Evolutionary conservation across 768 basidiomycete genomes (phyloP).

Genomic region (Leccinum olivaceopallidum): DNA sequence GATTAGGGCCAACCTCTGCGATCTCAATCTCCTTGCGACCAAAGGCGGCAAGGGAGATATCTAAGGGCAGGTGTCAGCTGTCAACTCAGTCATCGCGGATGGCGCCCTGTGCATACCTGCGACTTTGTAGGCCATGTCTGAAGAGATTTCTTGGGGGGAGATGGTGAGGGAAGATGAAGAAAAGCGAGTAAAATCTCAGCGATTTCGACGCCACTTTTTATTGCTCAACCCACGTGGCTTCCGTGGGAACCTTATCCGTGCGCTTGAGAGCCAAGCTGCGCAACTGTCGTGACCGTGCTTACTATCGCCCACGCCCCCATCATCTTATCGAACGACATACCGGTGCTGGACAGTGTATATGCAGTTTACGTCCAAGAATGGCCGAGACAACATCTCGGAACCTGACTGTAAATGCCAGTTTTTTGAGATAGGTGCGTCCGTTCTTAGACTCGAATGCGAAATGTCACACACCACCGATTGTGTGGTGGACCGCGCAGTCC

Average conservation of each 20-base stretch:
- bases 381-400: background rate
- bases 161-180: conserved; percentile 30
- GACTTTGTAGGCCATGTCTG: conserved; percentile 83
- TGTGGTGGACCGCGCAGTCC: conserved; percentile 36
- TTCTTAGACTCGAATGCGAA: background rate
- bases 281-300: background rate
- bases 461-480: conserved; percentile 8
- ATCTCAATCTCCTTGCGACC: conserved; percentile 99
- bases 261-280: conserved; percentile 15
- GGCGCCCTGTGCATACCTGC: conserved; percentile 53
- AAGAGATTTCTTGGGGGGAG: conserved; percentile 11
- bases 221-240: conserved; percentile 30
- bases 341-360: background rate
- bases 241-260: conserved; percentile 26
- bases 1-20: conserved; percentile 73
- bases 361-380: conserved; percentile 8
- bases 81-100: background rate
- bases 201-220: conserved; percentile 27
- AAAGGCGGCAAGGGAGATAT: conserved; percentile 97
- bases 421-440: conserved; percentile 52
- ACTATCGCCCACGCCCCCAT: background rate
- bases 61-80: conserved; percentile 38
- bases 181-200: conserved; percentile 16
- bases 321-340: background rate
- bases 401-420: conserved; percentile 49